These are phyloP conservation scores for Blastobotrys illinoisensis DNA, from an alignment of 1,139 yeast species.

Conservation along the genomic window DNA sequence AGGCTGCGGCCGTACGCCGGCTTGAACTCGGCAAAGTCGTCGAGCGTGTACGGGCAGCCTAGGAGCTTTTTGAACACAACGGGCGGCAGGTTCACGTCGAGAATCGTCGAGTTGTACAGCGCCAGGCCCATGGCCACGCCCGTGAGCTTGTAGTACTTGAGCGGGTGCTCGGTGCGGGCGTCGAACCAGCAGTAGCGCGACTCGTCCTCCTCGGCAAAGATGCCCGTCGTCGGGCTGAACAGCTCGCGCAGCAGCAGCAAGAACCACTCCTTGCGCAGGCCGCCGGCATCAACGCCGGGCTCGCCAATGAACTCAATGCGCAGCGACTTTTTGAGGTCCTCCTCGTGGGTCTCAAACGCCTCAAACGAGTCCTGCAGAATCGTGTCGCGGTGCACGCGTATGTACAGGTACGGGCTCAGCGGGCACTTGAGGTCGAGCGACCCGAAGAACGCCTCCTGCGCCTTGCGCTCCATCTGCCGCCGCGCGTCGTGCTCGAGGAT, in stretches of 20 bases:
- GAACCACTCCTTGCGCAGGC: conserved; percentile 91
- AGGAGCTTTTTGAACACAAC: conserved; percentile 72
- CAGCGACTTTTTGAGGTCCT: conserved; percentile 67
- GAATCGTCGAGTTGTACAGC: conserved; percentile 79
- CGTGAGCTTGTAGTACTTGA: conserved; percentile 60
- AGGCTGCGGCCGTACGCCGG: conserved; percentile 64
- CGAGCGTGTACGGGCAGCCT: conserved; percentile 48
- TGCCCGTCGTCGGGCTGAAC: conserved; percentile 51
- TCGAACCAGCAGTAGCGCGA: conserved; percentile 76
- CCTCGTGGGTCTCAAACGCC: conserved; percentile 52
- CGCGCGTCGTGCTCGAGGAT: conserved; percentile 79
- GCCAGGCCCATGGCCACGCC: conserved; percentile 89
- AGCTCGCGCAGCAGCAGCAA: conserved; percentile 61
- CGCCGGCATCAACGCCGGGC: conserved; percentile 95
- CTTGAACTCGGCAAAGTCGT: conserved; percentile 60
- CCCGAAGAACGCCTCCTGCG: conserved; percentile 81
- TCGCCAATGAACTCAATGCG: conserved; percentile 77
- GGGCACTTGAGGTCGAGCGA: conserved; percentile 60
- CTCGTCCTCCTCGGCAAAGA: conserved; percentile 51
- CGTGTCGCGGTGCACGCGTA: conserved; percentile 60
- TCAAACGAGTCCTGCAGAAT: conserved; percentile 71
- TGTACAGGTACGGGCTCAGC: conserved; percentile 61
- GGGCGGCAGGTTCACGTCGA: conserved; percentile 71
- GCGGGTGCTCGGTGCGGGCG: conserved; percentile 35
- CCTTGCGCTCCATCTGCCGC: conserved; percentile 77